Evolutionary conservation across 495 filamentous ascomycete genomes (phyloP).

Genomic region (Aeminium ludgeri): DNA sequence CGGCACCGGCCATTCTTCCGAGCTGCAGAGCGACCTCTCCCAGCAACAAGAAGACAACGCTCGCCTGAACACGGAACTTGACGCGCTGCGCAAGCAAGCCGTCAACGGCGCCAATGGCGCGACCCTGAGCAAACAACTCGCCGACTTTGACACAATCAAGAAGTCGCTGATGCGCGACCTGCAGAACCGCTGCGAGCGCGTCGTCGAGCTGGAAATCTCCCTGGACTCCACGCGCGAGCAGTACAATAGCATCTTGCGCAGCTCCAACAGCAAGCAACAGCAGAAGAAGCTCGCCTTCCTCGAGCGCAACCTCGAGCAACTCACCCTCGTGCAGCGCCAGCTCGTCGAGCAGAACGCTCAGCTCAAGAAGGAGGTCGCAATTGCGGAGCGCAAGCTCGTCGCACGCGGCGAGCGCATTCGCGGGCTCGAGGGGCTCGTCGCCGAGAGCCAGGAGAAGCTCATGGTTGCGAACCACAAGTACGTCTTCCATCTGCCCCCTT

Average conservation of each 20-base stretch:
- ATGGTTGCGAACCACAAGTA: constrained; percentile 91
- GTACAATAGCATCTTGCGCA: constrained; percentile 92
- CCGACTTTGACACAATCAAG: constrained; percentile 98
- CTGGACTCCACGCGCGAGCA: constrained; percentile 94
- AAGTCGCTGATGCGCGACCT: constrained; percentile 97
- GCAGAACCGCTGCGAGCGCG: constrained; percentile 90
- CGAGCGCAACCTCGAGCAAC: constrained; percentile 92
- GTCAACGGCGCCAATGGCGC: constrained; percentile 34
- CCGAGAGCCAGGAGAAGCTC: constrained; percentile 94
- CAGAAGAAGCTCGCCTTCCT: constrained; percentile 99
- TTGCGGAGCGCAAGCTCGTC: constrained; percentile 91
- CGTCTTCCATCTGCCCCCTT: constrained; percentile 19
- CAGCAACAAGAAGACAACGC: constrained; percentile 61
- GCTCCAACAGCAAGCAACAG: constrained; percentile 91
- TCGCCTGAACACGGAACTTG: constrained; percentile 53
- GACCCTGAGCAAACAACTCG: constrained; percentile 66
- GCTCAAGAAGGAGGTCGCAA: constrained; percentile 96
- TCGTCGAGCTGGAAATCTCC: constrained; percentile 93
- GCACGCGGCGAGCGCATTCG: constrained; percentile 93
- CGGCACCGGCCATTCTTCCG: constrained; percentile 46
- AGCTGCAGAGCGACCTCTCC: constrained; percentile 52
- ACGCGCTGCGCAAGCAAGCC: constrained; percentile 51
- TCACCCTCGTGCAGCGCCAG: constrained; percentile 92
- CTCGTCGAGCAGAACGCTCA: constrained; percentile 92
- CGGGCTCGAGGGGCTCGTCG: constrained; percentile 74